Evolutionary conservation across 2,329 filamentous ascomycete species (phyloP).

Genomic region (Herpomyces periplanetae): DNA sequence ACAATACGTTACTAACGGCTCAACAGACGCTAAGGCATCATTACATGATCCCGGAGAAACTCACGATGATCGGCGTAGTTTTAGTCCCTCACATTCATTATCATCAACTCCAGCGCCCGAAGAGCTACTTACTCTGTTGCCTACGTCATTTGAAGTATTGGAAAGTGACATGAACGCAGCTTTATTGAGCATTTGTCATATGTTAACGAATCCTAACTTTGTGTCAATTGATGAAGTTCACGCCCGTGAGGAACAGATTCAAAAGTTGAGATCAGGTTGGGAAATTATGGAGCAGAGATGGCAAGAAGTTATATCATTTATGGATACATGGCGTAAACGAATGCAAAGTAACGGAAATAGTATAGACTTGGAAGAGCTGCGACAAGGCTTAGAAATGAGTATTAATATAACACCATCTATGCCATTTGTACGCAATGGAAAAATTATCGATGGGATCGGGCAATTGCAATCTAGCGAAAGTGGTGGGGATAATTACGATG

Average conservation of each 20-base stretch:
- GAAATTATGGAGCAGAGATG: constrained; percentile 71
- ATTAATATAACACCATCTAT: too few relatives aligned
- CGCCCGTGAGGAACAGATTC: constrained; percentile 63
- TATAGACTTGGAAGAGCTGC: constrained; percentile 17
- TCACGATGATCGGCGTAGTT: too few relatives aligned
- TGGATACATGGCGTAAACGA: constrained; percentile 59
- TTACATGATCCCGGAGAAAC: constrained; percentile 13
- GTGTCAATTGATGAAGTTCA: constrained; percentile 81
- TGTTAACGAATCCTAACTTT: constrained; percentile 81
- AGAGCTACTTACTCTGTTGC: constrained; percentile 10
- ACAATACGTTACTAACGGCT: constrained; percentile 4
- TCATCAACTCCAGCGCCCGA: constrained; percentile 4
- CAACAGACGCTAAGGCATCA: constrained; percentile 7
- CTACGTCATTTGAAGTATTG: constrained; percentile 24
- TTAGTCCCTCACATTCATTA: too few relatives aligned
- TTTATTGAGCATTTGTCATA: constrained; percentile 35
- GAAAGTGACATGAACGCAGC: constrained; percentile 32
- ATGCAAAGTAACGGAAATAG: constrained; percentile 29
- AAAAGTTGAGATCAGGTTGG: constrained; percentile 42
- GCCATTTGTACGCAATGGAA: too few relatives aligned
- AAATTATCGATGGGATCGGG: too few relatives aligned
- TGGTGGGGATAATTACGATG: too few relatives aligned
- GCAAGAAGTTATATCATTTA: constrained; percentile 57
- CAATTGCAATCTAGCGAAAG: too few relatives aligned
- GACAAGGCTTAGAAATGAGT: constrained; percentile 26